Evolutionary conservation across 2,329 filamentous ascomycete species (phyloP), one percentile per base, ranked within the genome.

Genomic region (Magnaporthales sp.): DNA sequence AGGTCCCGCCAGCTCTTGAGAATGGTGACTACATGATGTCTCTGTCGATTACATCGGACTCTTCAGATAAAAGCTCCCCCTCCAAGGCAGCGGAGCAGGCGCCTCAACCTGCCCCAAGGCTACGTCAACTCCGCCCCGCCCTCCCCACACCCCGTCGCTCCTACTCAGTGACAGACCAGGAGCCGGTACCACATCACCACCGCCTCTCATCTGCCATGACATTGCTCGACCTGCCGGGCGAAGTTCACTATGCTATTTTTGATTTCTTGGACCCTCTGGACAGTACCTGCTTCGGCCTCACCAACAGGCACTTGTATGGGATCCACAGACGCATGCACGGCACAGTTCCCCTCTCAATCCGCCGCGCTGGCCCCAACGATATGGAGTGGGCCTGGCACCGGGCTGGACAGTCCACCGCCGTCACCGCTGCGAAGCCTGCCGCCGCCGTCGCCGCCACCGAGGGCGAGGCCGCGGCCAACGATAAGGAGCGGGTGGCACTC

Each of bases 231-330:
- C 79, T 89, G 2, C 86, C 86, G 15, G 75, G 81, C 0, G 86
- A 89, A 75, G 77, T 89, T 11, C 86, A 88, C 74, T 86, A 83
- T 69, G 77, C 80, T 68, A 80, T 89, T 69, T 86, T 88, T 71
- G 85, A 87, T 74, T 83, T 84, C 69, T 82, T 89, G 67, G 86
- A 89, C 75, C 84, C 84, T 63, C 87, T 89, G 69, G 86, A 89
- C 75, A 84, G 85, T 72, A 84, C 83, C 54, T 88, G 86, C 72
- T 77, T 89, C 54, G 86, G 85, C 15, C 80, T 89, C 65, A 82
- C 85, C 51, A 85, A 81, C 77, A 80, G 79, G 60, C 80, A 83
- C 73, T 81, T 87, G 70, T 89, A 89, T 74, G 76, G 79, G 38
- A 84, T 89, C 71, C 85, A 87, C 75, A 79, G 80, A 29, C 81